Evolutionary conservation across 2,329 filamentous ascomycete genomes (phyloP).

Genomic region (Geosmithia putterillii): DNA sequence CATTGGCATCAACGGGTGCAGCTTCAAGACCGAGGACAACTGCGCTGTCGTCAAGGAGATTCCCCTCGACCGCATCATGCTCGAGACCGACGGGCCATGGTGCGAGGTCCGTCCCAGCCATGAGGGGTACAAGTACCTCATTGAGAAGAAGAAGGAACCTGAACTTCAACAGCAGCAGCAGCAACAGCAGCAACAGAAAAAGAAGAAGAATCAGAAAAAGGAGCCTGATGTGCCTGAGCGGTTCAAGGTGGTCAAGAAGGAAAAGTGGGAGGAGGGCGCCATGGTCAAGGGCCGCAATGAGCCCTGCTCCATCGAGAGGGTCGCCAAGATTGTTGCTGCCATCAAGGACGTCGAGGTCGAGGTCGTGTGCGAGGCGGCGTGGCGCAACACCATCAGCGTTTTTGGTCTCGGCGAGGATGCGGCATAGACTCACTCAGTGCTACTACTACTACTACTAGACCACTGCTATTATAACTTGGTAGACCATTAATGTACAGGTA

Average conservation of each 20-base stretch:
- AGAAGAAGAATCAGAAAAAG: slow-evolving; percentile 42
- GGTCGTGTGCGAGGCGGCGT: slow-evolving; percentile 76
- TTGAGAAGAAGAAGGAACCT: slow-evolving; percentile 22
- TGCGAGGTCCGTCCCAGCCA: slow-evolving; percentile 89
- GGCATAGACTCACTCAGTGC: slow-evolving; percentile 4
- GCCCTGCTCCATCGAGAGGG: slow-evolving; percentile 71
- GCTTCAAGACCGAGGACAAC: slow-evolving; percentile 88
- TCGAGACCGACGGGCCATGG: slow-evolving; percentile 97
- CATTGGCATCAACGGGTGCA: slow-evolving; percentile 94
- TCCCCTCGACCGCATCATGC: slow-evolving; percentile 68
- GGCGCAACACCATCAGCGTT: slow-evolving; percentile 69
- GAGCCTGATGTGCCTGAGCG: slow-evolving; percentile 56
- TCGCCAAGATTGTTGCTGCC: slow-evolving; percentile 78
- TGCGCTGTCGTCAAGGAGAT: slow-evolving; percentile 72
- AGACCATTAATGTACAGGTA: no score
- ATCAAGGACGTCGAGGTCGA: slow-evolving; percentile 72
- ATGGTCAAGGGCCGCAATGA: slow-evolving; percentile 97
- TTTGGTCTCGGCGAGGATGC: slow-evolving; percentile 52
- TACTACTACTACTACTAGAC: not conserved
- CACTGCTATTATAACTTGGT: not conserved
- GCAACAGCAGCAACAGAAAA: slow-evolving; percentile 17
- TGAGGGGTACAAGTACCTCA: slow-evolving; percentile 62
- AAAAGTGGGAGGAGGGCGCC: slow-evolving; percentile 76
- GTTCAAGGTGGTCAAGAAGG: slow-evolving; percentile 85
- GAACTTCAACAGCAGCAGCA: slow-evolving; percentile 3